Evolutionary conservation across 2,329 filamentous ascomycete species (phyloP), one percentile per base, ranked within the genome.

Genomic region (Colletotrichum shisoi): DNA sequence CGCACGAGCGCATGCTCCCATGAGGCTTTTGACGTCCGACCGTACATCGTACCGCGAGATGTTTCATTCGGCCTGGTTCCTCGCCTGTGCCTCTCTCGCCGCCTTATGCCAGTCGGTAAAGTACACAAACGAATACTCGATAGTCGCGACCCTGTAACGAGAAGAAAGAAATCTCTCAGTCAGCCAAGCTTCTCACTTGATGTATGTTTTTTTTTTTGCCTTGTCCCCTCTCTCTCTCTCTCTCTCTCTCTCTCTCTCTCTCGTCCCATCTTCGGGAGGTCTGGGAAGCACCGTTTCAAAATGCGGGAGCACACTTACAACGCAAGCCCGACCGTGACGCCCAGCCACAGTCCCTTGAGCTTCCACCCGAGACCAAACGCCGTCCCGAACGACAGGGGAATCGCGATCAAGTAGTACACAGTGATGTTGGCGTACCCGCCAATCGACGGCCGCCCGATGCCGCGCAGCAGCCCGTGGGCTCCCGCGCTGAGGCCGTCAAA

Each of bases 381-480:
- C 0, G 91, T 87, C 4, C 85, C 87, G 71, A 97, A 90, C 45
- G 90, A 92, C 40, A 97, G 87, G 0, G 95, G 94, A 78, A 98
- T 83, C 0, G 92, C 94, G 31, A 98, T 84, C 19, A 86, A 81
- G 77, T 98, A 99, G 80, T 97, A 97, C 24, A 90, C 89, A 57
- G 93, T 87, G 2, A 98, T 79, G 73, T 95, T 96, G 8, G 94
- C 89, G 72, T 94, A 97, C 0, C 94, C 94, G 13, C 94, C 94
- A 63, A 98, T 89, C 70, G 93, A 89, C 78, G 98, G 94, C 65
- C 91, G 87, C 3, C 95, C 95, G 17, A 98, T 86, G 13, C 94
- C 94, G 48, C 95, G 86, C 34, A 98, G 84, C 45, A 97, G 84
- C 34, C 94, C 94, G 73, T 95, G 94, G 64, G 91, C 93, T 45